Conservation (phyloP, 768 basidiomycete species). For the Suillus hirtellus region DNA sequence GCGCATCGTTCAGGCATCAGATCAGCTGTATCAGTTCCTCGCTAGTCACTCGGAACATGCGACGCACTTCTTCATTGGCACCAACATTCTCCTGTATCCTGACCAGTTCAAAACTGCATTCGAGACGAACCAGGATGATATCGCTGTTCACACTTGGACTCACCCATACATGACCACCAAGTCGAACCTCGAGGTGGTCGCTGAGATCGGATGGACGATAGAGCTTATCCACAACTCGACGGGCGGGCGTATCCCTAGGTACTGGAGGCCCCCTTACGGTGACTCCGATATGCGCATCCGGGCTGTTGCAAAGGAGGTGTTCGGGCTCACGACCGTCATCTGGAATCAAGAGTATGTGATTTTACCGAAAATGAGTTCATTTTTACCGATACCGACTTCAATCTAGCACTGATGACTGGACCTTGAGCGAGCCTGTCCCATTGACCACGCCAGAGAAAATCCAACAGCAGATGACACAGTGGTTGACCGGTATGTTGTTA, state of each 20-base stretch:
- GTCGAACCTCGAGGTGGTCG: conserved; percentile 66
- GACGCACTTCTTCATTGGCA: conserved; percentile 90
- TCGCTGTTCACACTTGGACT: conserved; percentile 55
- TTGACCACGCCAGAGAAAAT: conserved; percentile 50
- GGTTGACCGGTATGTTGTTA: conserved; percentile 49
- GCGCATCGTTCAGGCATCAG: conserved; percentile 36
- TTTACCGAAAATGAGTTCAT: background rate
- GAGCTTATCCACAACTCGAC: conserved; percentile 78
- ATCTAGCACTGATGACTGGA: conserved; percentile 76
- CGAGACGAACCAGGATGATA: conserved; percentile 36
- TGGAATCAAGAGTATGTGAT: conserved; percentile 85
- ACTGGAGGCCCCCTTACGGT: conserved; percentile 90
- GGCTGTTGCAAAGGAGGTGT: conserved; percentile 84
- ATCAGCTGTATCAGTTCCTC: conserved; percentile 64
- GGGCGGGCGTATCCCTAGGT: conserved; percentile 71
- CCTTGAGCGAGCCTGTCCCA: conserved; percentile 40
- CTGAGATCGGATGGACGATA: conserved; percentile 77
- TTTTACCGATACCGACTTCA: conserved; percentile 6
- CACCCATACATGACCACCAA: conserved; percentile 84
- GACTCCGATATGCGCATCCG: conserved; percentile 82
- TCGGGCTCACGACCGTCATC: conserved; percentile 79
- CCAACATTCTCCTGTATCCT: conserved; percentile 65
- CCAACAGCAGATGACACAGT: conserved; percentile 49
- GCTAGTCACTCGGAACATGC: conserved; percentile 61
- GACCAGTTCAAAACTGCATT: conserved; percentile 56